Evolutionary conservation across 345 rosid genomes (phyloP).

Genomic region (Eucalyptus paniculata): DNA sequence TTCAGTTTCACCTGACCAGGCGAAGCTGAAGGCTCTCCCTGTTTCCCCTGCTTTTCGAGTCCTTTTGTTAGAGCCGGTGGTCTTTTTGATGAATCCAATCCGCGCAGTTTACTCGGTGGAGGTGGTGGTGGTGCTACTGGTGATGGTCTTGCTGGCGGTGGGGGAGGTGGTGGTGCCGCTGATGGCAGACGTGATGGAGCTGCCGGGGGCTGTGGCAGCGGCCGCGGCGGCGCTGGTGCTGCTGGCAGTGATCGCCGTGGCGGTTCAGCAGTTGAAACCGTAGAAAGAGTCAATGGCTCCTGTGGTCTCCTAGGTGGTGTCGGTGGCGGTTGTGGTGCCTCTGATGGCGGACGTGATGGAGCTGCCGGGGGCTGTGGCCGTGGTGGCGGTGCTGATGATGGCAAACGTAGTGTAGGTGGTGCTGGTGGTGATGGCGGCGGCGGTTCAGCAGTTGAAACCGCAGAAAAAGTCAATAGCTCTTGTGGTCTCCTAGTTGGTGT

Average conservation of each 20-base stretch:
- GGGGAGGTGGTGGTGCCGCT: not conserved
- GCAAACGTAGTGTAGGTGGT: not conserved
- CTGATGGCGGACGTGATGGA: not conserved
- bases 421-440: not conserved
- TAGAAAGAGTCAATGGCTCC: not conserved
- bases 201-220: not conserved
- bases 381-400: not conserved
- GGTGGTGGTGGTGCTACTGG: constrained; percentile 12
- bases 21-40: constrained; percentile 14
- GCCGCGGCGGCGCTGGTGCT: not conserved
- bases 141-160: constrained; percentile 18
- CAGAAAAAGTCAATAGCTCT: not conserved
- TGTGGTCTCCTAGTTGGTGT: not conserved
- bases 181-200: not conserved
- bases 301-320: not conserved
- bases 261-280: not conserved
- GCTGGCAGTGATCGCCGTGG: not conserved
- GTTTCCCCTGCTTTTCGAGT: not conserved
- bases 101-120: constrained; percentile 6
- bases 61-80: constrained; percentile 25
- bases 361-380: not conserved
- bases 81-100: constrained; percentile 21
- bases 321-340: not conserved
- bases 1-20: constrained; percentile 38
- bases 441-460: not conserved